Percentiles rank a stretch among this genome's conserved stretches.
Conservation (phyloP, 2,329 filamentous ascomycete species). For the Hypoxylon sp. region DNA sequence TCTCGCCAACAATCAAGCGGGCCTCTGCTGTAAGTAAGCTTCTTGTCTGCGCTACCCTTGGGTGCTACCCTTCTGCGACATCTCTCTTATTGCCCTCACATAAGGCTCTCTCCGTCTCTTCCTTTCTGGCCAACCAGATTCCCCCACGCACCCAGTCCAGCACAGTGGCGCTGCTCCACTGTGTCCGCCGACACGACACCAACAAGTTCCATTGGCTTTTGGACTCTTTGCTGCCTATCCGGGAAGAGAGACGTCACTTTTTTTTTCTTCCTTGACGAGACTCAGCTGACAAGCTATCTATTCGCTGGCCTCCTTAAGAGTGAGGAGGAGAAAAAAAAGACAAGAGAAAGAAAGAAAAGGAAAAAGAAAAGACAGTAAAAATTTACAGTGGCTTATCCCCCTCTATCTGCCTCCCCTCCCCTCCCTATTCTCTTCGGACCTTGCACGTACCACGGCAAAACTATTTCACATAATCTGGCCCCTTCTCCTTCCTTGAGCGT, state of each 20-base stretch:
- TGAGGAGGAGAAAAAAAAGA: too few species aligned
- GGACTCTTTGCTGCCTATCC: constrained; percentile 32
- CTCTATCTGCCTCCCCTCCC: background rate
- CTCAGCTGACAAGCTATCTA: constrained; percentile 38
- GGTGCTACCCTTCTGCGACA: constrained; percentile 18
- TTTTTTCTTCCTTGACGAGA: too few species aligned
- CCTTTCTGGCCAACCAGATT: constrained; percentile 40
- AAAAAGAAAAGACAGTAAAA: too few species aligned
- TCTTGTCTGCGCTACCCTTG: constrained; percentile 15
- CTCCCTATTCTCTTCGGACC: constrained; percentile 4
- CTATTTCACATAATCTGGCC: background rate
- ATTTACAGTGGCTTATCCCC: constrained; percentile 21
- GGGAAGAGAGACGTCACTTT: constrained; percentile 27
- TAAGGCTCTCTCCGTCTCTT: constrained; percentile 22
- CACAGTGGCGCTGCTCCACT: constrained; percentile 45
- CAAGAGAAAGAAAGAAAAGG: too few species aligned
- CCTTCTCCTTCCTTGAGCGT: constrained; percentile 8
- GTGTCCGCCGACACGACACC: constrained; percentile 34
- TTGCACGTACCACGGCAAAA: background rate
- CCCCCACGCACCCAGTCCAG: constrained; percentile 41
- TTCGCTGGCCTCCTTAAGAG: constrained; percentile 15
- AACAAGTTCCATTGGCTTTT: constrained; percentile 38
- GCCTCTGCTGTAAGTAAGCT: constrained; percentile 22
- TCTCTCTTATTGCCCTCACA: constrained; percentile 29
- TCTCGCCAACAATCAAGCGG: constrained; percentile 19